Conservation (phyloP, 306 rosid genomes). For the Astragalus membranaceus region DNA sequence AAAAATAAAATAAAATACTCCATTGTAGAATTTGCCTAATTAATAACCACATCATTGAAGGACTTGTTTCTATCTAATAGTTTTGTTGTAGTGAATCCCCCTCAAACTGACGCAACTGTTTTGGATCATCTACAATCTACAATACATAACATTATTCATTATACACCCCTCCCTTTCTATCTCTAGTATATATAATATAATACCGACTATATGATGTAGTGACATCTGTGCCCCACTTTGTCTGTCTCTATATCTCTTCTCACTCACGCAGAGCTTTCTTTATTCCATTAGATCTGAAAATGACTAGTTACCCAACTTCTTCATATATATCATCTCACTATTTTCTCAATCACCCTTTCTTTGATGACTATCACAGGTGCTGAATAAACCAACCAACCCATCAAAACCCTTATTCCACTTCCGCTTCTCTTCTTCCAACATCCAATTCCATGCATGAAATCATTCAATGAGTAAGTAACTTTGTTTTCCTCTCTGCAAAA, state of each 20-base stretch:
- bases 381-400: slow-evolving; percentile 21
- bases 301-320: slow-evolving; percentile 26
- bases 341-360: slow-evolving; percentile 30
- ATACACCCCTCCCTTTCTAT: background rate
- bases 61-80: slow-evolving; percentile 19
- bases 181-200: background rate
- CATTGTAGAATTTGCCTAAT: too few relatives aligned
- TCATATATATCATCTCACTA: slow-evolving; percentile 10
- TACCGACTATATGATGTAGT: slow-evolving; percentile 27
- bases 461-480: slow-evolving; percentile 45
- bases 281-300: slow-evolving; percentile 56
- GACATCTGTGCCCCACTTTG: slow-evolving; percentile 29
- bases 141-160: too few relatives aligned
- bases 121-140: slow-evolving; percentile 26
- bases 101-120: slow-evolving; percentile 38
- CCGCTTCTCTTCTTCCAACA: slow-evolving; percentile 6
- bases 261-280: slow-evolving; percentile 27
- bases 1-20: too few relatives aligned
- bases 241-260: slow-evolving; percentile 20
- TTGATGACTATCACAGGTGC: slow-evolving; percentile 78
- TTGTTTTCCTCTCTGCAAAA: slow-evolving; percentile 61
- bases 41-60: background rate
- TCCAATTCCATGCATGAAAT: slow-evolving; percentile 68
- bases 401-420: background rate
- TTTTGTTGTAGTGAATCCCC: slow-evolving; percentile 28